Conservation (phyloP, 2,329 filamentous ascomycete genomes). For the Corynespora cassiicola region DNA sequence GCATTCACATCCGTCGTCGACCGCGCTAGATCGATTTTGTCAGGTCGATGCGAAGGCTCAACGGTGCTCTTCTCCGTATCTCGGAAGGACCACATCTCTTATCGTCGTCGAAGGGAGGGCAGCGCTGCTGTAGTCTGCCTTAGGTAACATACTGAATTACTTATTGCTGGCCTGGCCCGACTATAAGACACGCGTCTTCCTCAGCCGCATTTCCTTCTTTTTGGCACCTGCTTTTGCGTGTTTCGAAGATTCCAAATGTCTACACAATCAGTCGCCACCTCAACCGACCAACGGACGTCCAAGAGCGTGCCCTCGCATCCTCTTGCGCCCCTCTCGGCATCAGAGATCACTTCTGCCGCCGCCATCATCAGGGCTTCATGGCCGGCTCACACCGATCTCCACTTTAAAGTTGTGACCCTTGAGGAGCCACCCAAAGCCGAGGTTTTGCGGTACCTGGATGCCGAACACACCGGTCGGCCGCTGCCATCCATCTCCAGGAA, state of each 20-base stretch:
- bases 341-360: slow-evolving; percentile 62
- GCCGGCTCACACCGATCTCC: slow-evolving; percentile 62
- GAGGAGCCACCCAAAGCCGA: slow-evolving; percentile 69
- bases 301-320: slow-evolving; percentile 56
- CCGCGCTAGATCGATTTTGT: slow-evolving; percentile 20
- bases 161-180: background rate
- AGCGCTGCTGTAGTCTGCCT: too few species aligned
- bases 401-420: slow-evolving; percentile 72
- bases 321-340: slow-evolving; percentile 64
- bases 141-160: slow-evolving; percentile 7
- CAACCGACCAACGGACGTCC: slow-evolving; percentile 21
- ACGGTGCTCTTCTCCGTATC: slow-evolving; percentile 11
- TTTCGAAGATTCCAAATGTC: slow-evolving; percentile 27
- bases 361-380: slow-evolving; percentile 60
- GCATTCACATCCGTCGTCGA: slow-evolving; percentile 12
- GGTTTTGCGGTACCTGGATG: slow-evolving; percentile 66
- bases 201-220: too few species aligned
- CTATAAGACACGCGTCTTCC: background rate
- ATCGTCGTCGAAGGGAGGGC: slow-evolving; percentile 20
- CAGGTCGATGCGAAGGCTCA: slow-evolving; percentile 31
- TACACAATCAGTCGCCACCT: slow-evolving; percentile 31
- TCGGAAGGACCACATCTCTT: slow-evolving; percentile 22
- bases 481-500: slow-evolving; percentile 61
- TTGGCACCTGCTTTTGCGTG: slow-evolving; percentile 5
- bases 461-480: slow-evolving; percentile 61